These are phyloP conservation scores for Pseudocercospora musae DNA, from an alignment of 2,329 filamentous ascomycete species.

Conservation along the genomic window DNA sequence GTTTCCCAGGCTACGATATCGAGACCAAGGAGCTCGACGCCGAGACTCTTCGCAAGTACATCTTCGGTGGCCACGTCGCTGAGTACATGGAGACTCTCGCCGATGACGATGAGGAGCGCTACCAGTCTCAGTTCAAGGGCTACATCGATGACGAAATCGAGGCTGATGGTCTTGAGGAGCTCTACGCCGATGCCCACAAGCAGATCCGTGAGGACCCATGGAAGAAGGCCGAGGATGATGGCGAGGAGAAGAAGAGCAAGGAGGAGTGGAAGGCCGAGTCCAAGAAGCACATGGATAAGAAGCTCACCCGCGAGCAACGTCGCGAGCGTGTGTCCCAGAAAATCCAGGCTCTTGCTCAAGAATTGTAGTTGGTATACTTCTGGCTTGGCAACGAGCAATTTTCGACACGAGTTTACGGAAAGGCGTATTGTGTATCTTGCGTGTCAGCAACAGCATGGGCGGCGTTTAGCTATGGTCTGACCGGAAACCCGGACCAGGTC, in stretches of 20 bases:
- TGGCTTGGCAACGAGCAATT: neutral
- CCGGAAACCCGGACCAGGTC: neutral
- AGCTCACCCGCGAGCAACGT: constrained; percentile 82
- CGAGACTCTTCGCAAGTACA: constrained; percentile 98
- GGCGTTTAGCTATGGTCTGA: constrained; percentile 7
- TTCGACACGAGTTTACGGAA: constrained; percentile 5
- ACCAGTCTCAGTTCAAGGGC: constrained; percentile 95
- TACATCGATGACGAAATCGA: constrained; percentile 97
- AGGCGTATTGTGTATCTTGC: constrained; percentile 6
- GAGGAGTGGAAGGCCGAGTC: constrained; percentile 72
- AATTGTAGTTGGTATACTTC: constrained; percentile 21
- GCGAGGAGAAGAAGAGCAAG: constrained; percentile 83
- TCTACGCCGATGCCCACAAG: constrained; percentile 92
- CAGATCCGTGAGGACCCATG: constrained; percentile 96
- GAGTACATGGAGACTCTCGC: constrained; percentile 99
- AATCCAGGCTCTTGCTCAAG: constrained; percentile 73
- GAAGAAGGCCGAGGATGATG: constrained; percentile 79
- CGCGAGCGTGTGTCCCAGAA: constrained; percentile 79
- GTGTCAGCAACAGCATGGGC: constrained; percentile 8
- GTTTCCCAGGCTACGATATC: constrained; percentile 97
- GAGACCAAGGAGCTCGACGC: constrained; percentile 97
- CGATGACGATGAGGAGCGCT: constrained; percentile 99
- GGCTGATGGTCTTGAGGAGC: constrained; percentile 93
- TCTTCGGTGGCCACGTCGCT: constrained; percentile 95
- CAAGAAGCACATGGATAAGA: constrained; percentile 76